phyloP scores from a whole-genome alignment of 805 yeast genomes.

The Lachancea nothofagi region DNA sequence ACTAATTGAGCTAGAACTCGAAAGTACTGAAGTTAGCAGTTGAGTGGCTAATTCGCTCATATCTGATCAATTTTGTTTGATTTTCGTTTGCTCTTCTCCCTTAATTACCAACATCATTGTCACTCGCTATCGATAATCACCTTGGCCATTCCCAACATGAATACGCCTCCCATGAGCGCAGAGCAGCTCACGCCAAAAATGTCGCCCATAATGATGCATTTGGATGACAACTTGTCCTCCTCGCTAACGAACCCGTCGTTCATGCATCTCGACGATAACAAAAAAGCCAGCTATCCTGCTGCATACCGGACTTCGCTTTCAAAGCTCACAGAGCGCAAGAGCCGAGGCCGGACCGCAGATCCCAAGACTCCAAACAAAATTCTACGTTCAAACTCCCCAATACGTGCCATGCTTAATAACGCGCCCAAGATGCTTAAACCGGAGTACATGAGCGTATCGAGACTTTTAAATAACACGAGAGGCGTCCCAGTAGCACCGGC shows the following conservation, averaged over 20 bases:
- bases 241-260: slow-evolving; percentile 28
- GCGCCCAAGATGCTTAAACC: slow-evolving; percentile 30
- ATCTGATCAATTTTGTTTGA: neutral
- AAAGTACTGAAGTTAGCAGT: too few relatives aligned
- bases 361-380: slow-evolving; percentile 17
- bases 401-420: slow-evolving; percentile 20
- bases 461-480: slow-evolving; percentile 3
- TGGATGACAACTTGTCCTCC: slow-evolving; percentile 21
- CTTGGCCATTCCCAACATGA: slow-evolving; percentile 11
- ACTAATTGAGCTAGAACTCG: too few relatives aligned
- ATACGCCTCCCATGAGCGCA: slow-evolving; percentile 26
- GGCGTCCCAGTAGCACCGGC: neutral
- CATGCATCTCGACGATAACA: slow-evolving; percentile 22
- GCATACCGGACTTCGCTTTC: slow-evolving; percentile 31
- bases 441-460: slow-evolving; percentile 19
- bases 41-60: neutral
- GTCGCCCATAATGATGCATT: slow-evolving; percentile 27
- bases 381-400: slow-evolving; percentile 28
- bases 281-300: slow-evolving; percentile 12
- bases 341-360: slow-evolving; percentile 8
- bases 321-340: slow-evolving; percentile 23
- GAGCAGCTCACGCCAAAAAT: slow-evolving; percentile 26
- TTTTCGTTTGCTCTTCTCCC: neutral
- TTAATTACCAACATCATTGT: slow-evolving; percentile 6
- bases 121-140: slow-evolving; percentile 4